Evolutionary conservation across 352 stramenopile species (phyloP), one percentile per base, ranked within the genome.

Genomic region (Phytophthora europaea): DNA sequence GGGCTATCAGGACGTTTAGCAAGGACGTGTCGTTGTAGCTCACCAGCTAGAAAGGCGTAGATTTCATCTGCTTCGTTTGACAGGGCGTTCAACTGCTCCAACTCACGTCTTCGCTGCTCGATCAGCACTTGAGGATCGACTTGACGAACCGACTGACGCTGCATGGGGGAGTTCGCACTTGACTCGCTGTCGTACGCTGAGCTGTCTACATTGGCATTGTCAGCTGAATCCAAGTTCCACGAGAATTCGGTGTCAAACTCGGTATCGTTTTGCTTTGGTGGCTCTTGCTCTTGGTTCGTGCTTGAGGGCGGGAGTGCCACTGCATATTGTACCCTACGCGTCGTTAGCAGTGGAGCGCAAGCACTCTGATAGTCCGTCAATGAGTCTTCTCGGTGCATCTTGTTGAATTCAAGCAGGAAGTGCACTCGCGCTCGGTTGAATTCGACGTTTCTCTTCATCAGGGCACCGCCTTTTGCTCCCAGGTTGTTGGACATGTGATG

Each of bases 1-100:
- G 72, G 54, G 7, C 58, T 47, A 62, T 90, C 70, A 0, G 81
- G 60, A 23, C 74, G 67, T 16, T 84, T 76, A 18, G 79, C 55
- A 23, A 76, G 40, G 12, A 54, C n/a, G n/a, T 82, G 62, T 0
- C 69, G 80, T 52, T 88, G 74, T 9, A 90, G 63, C 43, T 92
- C 82, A 38, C 73, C 72, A 0, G 75, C 68, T 10, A 91, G 61
- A 50, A 91, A 88, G 6, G 77, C 67, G 45, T 90, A 93, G 31
- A 91, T 88, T 34, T 90, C 85, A 31, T 93, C 85, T 0, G 80
- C 86, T 60, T 91, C 79, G 23, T 91, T 89, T 16, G 84, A 65
- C 6, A 83, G 8, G 1, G 22, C 34, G 18, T 50, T 59, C 9
- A 84, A 40, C 9, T 82, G 64, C 16, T 76, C 69, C 6, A 75